phyloP scores from a whole-genome alignment of 208 protist species.

The Crithidia sp. region DNA sequence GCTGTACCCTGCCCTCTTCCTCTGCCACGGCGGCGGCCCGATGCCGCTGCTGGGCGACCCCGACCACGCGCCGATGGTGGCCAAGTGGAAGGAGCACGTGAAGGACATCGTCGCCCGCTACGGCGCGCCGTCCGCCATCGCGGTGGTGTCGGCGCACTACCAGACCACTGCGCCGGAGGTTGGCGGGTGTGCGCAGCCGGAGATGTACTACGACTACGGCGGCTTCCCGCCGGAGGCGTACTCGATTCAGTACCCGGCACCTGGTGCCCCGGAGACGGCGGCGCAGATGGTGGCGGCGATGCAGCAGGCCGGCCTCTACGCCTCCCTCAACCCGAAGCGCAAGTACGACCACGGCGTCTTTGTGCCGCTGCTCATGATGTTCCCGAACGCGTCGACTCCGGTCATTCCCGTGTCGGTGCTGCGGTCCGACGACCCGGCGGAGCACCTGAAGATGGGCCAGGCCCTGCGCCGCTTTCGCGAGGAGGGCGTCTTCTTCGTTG shows the following conservation, averaged over 20 bases:
- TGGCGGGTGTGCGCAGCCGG: slow-evolving; percentile 27
- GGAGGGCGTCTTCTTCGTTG: slow-evolving; percentile 82
- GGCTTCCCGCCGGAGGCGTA: slow-evolving; percentile 87
- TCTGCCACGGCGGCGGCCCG: slow-evolving; percentile 74
- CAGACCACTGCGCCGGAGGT: slow-evolving; percentile 50
- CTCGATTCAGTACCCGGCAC: slow-evolving; percentile 69
- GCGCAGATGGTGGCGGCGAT: slow-evolving; percentile 40
- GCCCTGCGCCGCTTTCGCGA: slow-evolving; percentile 68
- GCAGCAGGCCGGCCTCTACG: slow-evolving; percentile 35
- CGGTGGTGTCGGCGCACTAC: slow-evolving; percentile 89
- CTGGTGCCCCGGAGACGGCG: slow-evolving; percentile 44
- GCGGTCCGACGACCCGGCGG: slow-evolving; percentile 45
- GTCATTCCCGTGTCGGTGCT: slow-evolving; percentile 86
- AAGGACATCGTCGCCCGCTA: slow-evolving; percentile 37
- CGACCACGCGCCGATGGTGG: slow-evolving; percentile 37
- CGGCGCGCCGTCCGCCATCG: slow-evolving; percentile 63
- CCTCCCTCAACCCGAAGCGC: slow-evolving; percentile 42
- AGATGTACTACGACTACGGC: slow-evolving; percentile 89
- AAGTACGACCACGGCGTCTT: slow-evolving; percentile 90
- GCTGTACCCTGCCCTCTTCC: slow-evolving; percentile 65
- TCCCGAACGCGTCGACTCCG: slow-evolving; percentile 87
- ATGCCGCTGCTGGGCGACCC: slow-evolving; percentile 64
- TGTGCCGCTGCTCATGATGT: slow-evolving; percentile 78
- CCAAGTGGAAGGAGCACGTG: slow-evolving; percentile 42
- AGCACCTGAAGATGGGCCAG: slow-evolving; percentile 77